phyloP scores from a whole-genome alignment of 148 eudicot species.

The Pharnaceum exiguum region DNA sequence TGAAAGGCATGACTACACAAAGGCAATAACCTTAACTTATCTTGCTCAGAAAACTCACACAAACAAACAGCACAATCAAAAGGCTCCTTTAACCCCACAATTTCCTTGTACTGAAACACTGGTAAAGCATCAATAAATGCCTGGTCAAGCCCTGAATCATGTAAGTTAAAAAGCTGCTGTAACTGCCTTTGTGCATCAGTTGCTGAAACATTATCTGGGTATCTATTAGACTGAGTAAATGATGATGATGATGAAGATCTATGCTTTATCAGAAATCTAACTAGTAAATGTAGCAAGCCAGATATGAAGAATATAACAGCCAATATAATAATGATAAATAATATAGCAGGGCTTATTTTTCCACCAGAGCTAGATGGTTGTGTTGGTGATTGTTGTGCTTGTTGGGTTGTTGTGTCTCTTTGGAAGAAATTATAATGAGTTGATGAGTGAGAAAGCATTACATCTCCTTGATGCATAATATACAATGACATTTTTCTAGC shows the following conservation, averaged over 20 bases:
- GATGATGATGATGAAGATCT: conserved; percentile 35
- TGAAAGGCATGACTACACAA: conserved; percentile 92
- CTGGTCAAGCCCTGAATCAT: conserved; percentile 88
- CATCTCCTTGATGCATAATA: conserved; percentile 16
- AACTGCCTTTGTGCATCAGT: conserved; percentile 60
- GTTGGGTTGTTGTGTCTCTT: conserved; percentile 29
- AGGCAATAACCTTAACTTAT: conserved; percentile 67
- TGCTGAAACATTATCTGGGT: conserved; percentile 39
- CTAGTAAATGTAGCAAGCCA: conserved; percentile 45
- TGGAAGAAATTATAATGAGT: conserved; percentile 21
- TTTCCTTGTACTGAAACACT: conserved; percentile 62
- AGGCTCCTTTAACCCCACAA: conserved; percentile 68
- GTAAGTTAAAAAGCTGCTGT: conserved; percentile 67
- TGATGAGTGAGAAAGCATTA: conserved; percentile 13
- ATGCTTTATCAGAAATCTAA: conserved; percentile 43
- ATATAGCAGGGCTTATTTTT: conserved; percentile 42
- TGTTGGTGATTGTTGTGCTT: conserved; percentile 24
- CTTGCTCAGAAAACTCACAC: conserved; percentile 64
- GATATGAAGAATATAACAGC: conserved; percentile 55
- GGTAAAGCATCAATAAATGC: conserved; percentile 79
- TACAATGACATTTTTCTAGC: conserved; percentile 27
- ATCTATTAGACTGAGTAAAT: conserved; percentile 32
- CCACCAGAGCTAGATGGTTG: conserved; percentile 33
- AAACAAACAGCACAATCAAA: conserved; percentile 92
- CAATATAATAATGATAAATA: conserved; percentile 42